These are phyloP conservation scores for Ophiostoma tasmaniense DNA, from an alignment of 2,329 filamentous ascomycete species.

Conservation along the genomic window DNA sequence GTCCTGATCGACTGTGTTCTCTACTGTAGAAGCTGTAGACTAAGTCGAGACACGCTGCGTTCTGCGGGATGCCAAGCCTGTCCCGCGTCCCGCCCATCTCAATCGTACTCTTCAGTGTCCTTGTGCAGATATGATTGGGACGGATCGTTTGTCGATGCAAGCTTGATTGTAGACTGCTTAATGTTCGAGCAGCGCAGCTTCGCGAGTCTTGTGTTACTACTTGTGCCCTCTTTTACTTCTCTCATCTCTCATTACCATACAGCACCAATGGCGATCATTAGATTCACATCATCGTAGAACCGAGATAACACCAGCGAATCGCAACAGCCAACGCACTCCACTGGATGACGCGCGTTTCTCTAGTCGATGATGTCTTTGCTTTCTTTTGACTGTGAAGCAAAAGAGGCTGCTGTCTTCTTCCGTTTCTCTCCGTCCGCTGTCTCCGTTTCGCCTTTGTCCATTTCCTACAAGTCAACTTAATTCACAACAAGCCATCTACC, in stretches of 20 bases:
- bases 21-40: background rate
- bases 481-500: background rate
- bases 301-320: background rate
- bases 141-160: background rate
- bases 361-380: background rate
- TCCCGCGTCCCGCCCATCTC: background rate
- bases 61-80: conserved; percentile 2
- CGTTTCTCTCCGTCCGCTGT: background rate
- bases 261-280: background rate
- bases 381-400: background rate
- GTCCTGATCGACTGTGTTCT: background rate
- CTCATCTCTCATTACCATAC: background rate
- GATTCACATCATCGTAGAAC: background rate
- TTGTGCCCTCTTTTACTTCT: too few relatives aligned
- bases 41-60: background rate
- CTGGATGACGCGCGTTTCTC: background rate
- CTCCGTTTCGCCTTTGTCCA: background rate
- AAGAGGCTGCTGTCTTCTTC: background rate
- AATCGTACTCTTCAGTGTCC: too few relatives aligned
- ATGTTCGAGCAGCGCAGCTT: too few relatives aligned
- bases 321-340: background rate
- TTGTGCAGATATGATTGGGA: background rate
- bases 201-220: too few relatives aligned
- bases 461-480: background rate
- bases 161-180: too few relatives aligned